phyloP scores from a whole-genome alignment of 192 early-diverging fungal species.

The Rhizophagus clarus region DNA sequence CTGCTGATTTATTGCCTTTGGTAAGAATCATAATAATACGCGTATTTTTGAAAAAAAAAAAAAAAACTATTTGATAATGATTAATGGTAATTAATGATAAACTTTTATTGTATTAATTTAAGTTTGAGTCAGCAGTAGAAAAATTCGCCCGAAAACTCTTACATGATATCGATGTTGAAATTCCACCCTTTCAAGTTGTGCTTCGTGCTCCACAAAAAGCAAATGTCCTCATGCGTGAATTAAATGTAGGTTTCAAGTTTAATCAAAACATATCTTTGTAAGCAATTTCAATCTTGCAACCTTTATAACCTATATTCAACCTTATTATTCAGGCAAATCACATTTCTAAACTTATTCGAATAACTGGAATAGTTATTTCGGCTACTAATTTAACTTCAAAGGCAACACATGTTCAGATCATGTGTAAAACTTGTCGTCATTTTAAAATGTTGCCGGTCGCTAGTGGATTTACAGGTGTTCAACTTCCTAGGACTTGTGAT shows the following conservation, averaged over 20 bases:
- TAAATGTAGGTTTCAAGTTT: slow-evolving; percentile 66
- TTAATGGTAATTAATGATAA: too few species aligned
- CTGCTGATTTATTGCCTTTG: slow-evolving; percentile 8
- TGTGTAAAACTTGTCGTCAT: slow-evolving; percentile 87
- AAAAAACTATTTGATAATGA: too few species aligned
- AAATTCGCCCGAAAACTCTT: neutral
- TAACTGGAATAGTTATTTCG: slow-evolving; percentile 95
- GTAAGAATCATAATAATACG: slow-evolving; percentile 21
- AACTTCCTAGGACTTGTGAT: slow-evolving; percentile 89
- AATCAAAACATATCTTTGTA: slow-evolving; percentile 3
- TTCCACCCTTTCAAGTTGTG: slow-evolving; percentile 17
- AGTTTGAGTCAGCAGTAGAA: neutral
- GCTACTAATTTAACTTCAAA: slow-evolving; percentile 86
- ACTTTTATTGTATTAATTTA: neutral
- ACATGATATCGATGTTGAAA: neutral
- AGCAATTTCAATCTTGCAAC: too few species aligned
- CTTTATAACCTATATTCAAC: neutral
- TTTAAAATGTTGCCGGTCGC: slow-evolving; percentile 79
- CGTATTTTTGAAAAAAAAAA: neutral
- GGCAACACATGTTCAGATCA: slow-evolving; percentile 85
- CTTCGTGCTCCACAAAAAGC: slow-evolving; percentile 64
- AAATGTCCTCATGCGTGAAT: slow-evolving; percentile 84
- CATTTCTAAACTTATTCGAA: slow-evolving; percentile 92
- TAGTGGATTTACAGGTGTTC: slow-evolving; percentile 82
- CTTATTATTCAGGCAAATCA: slow-evolving; percentile 58